A percentile compares a stretch with the other conserved stretches of the same genome.
Evolutionary conservation across 768 basidiomycete genomes (phyloP).

Genomic region (Agrocybe pediades): DNA sequence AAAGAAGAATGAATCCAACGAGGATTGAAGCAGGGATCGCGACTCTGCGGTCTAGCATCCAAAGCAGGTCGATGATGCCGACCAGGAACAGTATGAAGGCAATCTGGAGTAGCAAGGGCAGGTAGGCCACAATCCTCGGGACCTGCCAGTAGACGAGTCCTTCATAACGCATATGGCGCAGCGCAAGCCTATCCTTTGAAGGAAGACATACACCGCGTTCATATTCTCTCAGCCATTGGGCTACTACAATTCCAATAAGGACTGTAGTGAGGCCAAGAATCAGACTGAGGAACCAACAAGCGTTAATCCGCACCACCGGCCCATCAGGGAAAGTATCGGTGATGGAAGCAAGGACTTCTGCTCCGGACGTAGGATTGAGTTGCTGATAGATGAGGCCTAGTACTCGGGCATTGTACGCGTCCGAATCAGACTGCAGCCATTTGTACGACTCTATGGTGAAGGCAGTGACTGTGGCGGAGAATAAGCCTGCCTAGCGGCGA

Average conservation of each 20-base stretch:
- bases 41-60: slow-evolving; percentile 3
- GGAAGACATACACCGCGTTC: slow-evolving; percentile 5
- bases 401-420: background rate
- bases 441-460: slow-evolving; percentile 20
- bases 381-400: slow-evolving; percentile 5
- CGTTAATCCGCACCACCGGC: slow-evolving; percentile 5
- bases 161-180: slow-evolving; percentile 13
- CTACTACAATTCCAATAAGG: slow-evolving; percentile 10
- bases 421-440: slow-evolving; percentile 11
- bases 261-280: slow-evolving; percentile 7
- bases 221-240: slow-evolving; percentile 15
- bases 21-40: slow-evolving; percentile 7
- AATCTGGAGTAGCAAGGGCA: slow-evolving; percentile 9
- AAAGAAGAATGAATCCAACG: background rate
- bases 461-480: slow-evolving; percentile 18
- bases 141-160: slow-evolving; percentile 10
- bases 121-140: slow-evolving; percentile 6
- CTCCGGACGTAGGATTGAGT: background rate
- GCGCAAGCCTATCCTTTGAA: slow-evolving; percentile 2
- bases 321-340: background rate
- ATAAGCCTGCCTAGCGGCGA: slow-evolving; percentile 26
- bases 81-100: slow-evolving; percentile 4
- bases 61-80: slow-evolving; percentile 8
- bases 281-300: slow-evolving; percentile 12
- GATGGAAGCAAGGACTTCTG: background rate